These are phyloP conservation scores for Elaeis oleifera DNA, from an alignment of 202 grass and related monocot genomes.

Conservation along the genomic window DNA sequence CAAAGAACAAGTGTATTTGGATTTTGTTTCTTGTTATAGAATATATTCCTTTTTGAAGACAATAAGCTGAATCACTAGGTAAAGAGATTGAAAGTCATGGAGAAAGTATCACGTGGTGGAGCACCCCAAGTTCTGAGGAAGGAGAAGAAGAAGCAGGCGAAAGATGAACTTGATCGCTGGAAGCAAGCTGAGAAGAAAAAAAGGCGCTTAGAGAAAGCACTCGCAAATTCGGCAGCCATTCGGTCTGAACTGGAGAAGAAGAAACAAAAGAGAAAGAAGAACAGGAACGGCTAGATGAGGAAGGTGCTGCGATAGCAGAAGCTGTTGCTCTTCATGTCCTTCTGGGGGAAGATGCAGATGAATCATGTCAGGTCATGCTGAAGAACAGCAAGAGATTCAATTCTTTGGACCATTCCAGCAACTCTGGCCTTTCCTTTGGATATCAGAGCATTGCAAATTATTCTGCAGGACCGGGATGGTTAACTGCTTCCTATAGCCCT, in stretches of 20 bases:
- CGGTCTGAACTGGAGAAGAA: constrained; percentile 95
- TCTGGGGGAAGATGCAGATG: constrained; percentile 65
- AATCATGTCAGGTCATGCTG: constrained; percentile 49
- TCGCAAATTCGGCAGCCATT: constrained; percentile 87
- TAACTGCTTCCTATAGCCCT: neutral
- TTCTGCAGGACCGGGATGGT: constrained; percentile 16
- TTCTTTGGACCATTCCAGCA: constrained; percentile 33
- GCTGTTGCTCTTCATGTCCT: constrained; percentile 94
- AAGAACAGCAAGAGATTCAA: constrained; percentile 39
- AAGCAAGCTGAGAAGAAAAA: constrained; percentile 97
- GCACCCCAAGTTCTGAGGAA: constrained; percentile 47
- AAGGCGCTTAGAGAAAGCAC: constrained; percentile 79
- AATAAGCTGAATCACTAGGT: constrained; percentile 29
- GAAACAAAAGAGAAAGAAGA: constrained; percentile 96
- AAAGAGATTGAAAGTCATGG: constrained; percentile 31
- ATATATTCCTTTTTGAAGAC: constrained; percentile 5
- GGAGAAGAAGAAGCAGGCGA: constrained; percentile 79
- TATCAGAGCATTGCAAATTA: constrained; percentile 28
- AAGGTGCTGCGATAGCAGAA: constrained; percentile 92
- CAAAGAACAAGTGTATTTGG: neutral
- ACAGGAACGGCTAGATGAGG: constrained; percentile 80
- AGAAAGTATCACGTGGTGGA: constrained; percentile 35
- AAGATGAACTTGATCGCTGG: constrained; percentile 65
- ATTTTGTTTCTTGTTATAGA: neutral
- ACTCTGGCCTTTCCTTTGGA: constrained; percentile 26